Conservation (phyloP, 2,329 filamentous ascomycete species). For the Colletotrichum spinosum region DNA sequence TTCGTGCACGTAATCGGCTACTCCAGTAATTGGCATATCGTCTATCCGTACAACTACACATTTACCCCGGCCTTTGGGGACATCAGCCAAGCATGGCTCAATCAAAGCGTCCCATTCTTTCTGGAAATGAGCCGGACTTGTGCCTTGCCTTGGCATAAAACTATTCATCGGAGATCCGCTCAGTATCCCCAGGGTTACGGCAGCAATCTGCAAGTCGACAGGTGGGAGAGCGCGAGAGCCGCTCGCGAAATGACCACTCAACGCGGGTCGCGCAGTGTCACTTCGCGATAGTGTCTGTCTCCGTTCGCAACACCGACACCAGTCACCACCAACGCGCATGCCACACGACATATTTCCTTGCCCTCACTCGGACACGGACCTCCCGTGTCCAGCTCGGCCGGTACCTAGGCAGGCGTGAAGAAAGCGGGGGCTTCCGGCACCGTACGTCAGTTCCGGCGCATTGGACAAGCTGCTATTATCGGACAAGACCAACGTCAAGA, state of each 20-base stretch:
- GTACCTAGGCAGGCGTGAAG: constrained; percentile 12
- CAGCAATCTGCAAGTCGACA: background rate
- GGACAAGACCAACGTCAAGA: constrained; percentile 15
- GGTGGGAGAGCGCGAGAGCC: too few relatives aligned
- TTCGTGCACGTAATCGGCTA: background rate
- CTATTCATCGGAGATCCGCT: background rate
- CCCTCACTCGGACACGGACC: constrained; percentile 12
- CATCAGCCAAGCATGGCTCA: constrained; percentile 12
- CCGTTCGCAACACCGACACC: too few relatives aligned
- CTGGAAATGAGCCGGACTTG: constrained; percentile 20
- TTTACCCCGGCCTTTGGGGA: background rate
- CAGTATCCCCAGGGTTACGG: constrained; percentile 6
- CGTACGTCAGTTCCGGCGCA: constrained; percentile 19
- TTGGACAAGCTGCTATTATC: constrained; percentile 23
- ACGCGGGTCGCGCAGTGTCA: background rate
- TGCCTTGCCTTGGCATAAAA: constrained; percentile 8
- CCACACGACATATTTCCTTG: background rate
- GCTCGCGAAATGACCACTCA: background rate
- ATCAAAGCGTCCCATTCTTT: constrained; percentile 9
- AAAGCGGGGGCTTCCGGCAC: constrained; percentile 30
- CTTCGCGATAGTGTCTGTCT: background rate
- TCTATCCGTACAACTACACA: background rate
- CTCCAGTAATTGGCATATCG: background rate
- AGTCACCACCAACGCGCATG: too few relatives aligned
- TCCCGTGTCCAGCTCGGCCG: constrained; percentile 22